phyloP scores from a whole-genome alignment of 2,329 filamentous ascomycete genomes.

The Colletotrichum sp. region DNA sequence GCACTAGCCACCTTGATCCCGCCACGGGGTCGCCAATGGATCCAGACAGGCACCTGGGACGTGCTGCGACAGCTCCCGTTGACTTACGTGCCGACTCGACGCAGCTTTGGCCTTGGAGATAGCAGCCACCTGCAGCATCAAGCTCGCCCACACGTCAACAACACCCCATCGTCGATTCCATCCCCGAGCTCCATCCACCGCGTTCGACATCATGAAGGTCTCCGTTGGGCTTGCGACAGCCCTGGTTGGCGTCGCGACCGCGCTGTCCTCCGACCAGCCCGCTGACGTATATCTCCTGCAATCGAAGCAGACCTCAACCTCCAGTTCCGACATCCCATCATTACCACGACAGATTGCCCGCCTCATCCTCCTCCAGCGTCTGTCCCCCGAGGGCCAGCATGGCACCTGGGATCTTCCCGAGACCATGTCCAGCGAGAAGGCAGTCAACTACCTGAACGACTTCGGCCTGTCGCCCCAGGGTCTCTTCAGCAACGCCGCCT shows the following conservation, averaged over 20 bases:
- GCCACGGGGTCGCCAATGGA: not conserved
- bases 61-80: not conserved
- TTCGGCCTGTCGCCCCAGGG: constrained; percentile 59
- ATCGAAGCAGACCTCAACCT: constrained; percentile 33
- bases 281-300: constrained; percentile 62
- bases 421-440: constrained; percentile 46
- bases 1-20: not conserved
- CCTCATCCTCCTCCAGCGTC: constrained; percentile 63
- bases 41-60: not conserved
- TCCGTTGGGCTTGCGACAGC: constrained; percentile 42
- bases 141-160: not conserved
- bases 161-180: not conserved
- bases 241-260: constrained; percentile 42
- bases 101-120: constrained; percentile 16
- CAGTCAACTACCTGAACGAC: constrained; percentile 61
- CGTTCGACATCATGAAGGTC: constrained; percentile 45
- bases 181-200: not conserved
- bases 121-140: constrained; percentile 17
- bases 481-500: constrained; percentile 52
- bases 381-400: constrained; percentile 52
- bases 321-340: constrained; percentile 36
- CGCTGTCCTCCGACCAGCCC: constrained; percentile 35
- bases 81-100: constrained; percentile 11
- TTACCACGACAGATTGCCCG: constrained; percentile 60
- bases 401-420: constrained; percentile 51